Conservation (phyloP, 2,329 filamentous ascomycete genomes). For the Pseudogymnoascus sp. region DNA sequence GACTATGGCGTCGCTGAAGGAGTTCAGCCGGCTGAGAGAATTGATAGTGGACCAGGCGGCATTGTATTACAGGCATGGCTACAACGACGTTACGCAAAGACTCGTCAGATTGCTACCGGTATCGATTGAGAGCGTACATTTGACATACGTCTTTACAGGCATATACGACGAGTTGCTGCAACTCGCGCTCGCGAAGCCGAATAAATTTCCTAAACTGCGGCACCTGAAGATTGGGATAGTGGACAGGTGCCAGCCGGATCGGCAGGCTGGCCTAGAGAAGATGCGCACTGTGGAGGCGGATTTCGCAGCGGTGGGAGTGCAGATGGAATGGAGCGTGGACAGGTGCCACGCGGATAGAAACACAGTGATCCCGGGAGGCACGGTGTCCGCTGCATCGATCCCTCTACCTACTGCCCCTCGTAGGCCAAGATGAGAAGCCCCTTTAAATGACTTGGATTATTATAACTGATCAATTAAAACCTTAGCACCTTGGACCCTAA, state of each 20-base stretch:
- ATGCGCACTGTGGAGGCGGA: not conserved
- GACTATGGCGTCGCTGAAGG: not conserved
- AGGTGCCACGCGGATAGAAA: not conserved
- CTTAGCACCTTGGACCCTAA: too few species aligned
- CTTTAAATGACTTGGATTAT: too few species aligned
- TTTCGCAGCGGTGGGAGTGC: not conserved
- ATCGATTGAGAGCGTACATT: not conserved
- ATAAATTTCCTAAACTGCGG: not conserved
- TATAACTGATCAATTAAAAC: too few species aligned
- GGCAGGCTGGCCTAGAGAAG: not conserved
- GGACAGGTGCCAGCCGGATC: not conserved
- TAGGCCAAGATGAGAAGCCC: too few species aligned
- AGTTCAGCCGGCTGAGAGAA: not conserved
- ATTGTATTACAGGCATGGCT: not conserved
- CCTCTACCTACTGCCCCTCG: too few species aligned
- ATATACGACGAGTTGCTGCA: not conserved
- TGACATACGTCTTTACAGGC: not conserved
- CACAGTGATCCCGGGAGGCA: not conserved
- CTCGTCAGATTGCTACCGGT: not conserved
- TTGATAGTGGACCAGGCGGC: not conserved
- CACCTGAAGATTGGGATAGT: not conserved
- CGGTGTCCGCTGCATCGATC: too few species aligned
- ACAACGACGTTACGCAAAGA: too few species aligned
- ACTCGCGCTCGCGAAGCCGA: not conserved
- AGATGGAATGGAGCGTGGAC: not conserved